Percentiles rank a stretch among this genome's conserved stretches.
Evolutionary conservation across 108 stramenopile species (phyloP).

Genomic region (Stephanodiscus minutulus): DNA sequence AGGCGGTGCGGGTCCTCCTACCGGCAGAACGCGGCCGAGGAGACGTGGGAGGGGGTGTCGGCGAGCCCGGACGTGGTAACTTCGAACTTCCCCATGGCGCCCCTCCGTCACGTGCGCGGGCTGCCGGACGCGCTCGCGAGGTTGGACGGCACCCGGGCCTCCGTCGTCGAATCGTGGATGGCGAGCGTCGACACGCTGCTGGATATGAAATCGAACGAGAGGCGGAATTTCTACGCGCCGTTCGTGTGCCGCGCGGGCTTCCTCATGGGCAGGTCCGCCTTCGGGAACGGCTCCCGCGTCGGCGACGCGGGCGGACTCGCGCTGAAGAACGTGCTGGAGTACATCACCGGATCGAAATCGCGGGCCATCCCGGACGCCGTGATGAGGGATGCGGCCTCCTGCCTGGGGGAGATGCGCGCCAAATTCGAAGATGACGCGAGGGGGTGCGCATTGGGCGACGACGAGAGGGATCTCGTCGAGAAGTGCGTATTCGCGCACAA

Average conservation of each 20-base stretch:
- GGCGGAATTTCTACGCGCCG: constrained; percentile 72
- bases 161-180: constrained; percentile 79
- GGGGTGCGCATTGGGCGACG: constrained; percentile 7
- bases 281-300: constrained; percentile 54
- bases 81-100: constrained; percentile 39
- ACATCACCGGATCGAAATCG: constrained; percentile 70
- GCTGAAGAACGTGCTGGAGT: constrained; percentile 74
- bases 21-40: constrained; percentile 39
- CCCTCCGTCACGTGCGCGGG: constrained; percentile 32
- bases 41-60: constrained; percentile 33
- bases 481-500: constrained; percentile 82
- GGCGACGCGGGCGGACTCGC: constrained; percentile 53
- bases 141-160: constrained; percentile 62
- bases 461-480: constrained; percentile 56
- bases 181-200: constrained; percentile 75
- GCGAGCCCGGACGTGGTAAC: constrained; percentile 28
- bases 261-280: constrained; percentile 53
- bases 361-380: constrained; percentile 55
- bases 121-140: constrained; percentile 51
- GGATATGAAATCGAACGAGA: constrained; percentile 75
- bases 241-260: constrained; percentile 73
- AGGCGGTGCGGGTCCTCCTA: constrained; percentile 38
- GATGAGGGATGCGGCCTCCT: constrained; percentile 57
- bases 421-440: constrained; percentile 15
- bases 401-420: constrained; percentile 46